Evolutionary conservation across 768 basidiomycete species (phyloP).

Genomic region (Vararia minispora): DNA sequence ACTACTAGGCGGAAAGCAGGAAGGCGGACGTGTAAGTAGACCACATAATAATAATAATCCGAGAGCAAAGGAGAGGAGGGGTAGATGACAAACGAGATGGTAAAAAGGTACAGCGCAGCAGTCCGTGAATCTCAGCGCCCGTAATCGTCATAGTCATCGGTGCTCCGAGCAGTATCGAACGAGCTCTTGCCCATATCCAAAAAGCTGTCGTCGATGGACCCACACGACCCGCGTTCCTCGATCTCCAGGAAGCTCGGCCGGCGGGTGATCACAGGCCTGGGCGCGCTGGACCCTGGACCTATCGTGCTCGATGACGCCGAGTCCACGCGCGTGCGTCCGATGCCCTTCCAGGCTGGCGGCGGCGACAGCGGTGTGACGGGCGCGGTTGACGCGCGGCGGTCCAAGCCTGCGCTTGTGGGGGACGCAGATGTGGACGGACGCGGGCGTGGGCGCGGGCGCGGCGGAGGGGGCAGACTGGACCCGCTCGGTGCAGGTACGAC

Average conservation of each 20-base stretch:
- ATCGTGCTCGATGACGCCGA: slow-evolving; percentile 6
- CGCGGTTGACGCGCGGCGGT: slow-evolving; percentile 18
- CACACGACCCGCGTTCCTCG: slow-evolving; percentile 24
- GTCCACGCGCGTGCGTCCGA: slow-evolving; percentile 2
- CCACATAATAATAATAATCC: too few species aligned
- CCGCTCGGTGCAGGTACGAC: slow-evolving; percentile 23
- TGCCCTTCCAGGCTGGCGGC: slow-evolving; percentile 18
- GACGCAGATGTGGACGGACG: slow-evolving; percentile 9
- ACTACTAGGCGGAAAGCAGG: too few species aligned
- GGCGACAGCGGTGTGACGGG: slow-evolving; percentile 26
- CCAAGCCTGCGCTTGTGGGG: slow-evolving; percentile 6
- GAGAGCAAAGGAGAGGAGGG: too few species aligned
- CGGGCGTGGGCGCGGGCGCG: slow-evolving; percentile 24
- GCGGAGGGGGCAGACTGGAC: slow-evolving; percentile 40
- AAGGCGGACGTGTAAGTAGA: too few species aligned
- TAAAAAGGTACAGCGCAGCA: too few species aligned
- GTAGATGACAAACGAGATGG: too few species aligned
- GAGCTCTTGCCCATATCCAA: slow-evolving; percentile 30
- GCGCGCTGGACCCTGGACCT: slow-evolving; percentile 14
- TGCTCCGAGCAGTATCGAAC: slow-evolving; percentile 27
- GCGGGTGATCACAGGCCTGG: slow-evolving; percentile 41
- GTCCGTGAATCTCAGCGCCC: too few species aligned
- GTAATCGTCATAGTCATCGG: slow-evolving; percentile 18
- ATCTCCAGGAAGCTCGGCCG: slow-evolving; percentile 71
- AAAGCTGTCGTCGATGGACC: slow-evolving; percentile 25